Percentiles rank a stretch among this genome's conserved stretches.
These are phyloP conservation scores for Orbilia quercus DNA, from an alignment of 2,329 filamentous ascomycete genomes.

Conservation along the genomic window DNA sequence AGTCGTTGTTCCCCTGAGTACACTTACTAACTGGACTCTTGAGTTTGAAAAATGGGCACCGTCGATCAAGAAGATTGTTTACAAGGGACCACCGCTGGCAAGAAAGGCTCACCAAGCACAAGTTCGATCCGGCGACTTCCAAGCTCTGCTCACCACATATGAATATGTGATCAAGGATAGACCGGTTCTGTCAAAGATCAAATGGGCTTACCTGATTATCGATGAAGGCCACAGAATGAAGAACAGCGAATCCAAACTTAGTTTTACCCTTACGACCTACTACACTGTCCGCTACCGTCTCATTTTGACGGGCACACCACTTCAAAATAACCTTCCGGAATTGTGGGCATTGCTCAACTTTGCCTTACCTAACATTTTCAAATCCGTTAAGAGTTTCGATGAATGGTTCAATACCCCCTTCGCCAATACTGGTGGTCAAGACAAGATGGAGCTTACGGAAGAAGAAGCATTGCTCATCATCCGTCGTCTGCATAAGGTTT, in stretches of 20 bases:
- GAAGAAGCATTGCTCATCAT: constrained; percentile 99
- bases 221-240: constrained; percentile 99
- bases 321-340: constrained; percentile 96
- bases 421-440: constrained; percentile 95
- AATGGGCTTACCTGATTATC: constrained; percentile 99
- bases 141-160: constrained; percentile 96
- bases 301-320: constrained; percentile 94
- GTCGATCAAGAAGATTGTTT: constrained; percentile 84
- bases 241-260: constrained; percentile 95
- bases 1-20: constrained; percentile 96
- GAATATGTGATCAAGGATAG: constrained; percentile 99
- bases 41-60: constrained; percentile 99
- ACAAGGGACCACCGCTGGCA: constrained; percentile 91
- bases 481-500: constrained; percentile 95
- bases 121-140: constrained; percentile 93
- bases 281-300: constrained; percentile 94
- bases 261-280: constrained; percentile 91
- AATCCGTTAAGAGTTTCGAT: constrained; percentile 97
- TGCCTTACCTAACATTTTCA: constrained; percentile 97
- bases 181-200: constrained; percentile 94
- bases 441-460: constrained; percentile 99
- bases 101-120: constrained; percentile 92
- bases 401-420: constrained; percentile 99
- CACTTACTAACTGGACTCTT: constrained; percentile 96
- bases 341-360: constrained; percentile 99